Base-by-base conservation (phyloP, 2,329 filamentous ascomycete genomes). In the Fusarium annulatum region DNA sequence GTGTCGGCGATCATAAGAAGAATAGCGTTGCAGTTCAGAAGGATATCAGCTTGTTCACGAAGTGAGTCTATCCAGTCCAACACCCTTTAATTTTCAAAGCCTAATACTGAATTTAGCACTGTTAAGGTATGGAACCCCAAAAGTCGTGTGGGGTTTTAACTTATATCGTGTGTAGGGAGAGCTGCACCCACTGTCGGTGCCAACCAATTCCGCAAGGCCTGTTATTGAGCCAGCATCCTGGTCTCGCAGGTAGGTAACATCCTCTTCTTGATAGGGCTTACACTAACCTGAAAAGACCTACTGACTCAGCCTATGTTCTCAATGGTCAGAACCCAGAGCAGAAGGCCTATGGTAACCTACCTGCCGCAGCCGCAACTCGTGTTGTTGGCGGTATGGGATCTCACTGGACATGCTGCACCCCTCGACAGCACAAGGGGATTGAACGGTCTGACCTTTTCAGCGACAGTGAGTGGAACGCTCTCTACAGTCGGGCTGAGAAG, bases 1-100 rank as follows among this genome's bases (percentile, higher is more conserved):
- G 61, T 3, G 3, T 64, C 23, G 61, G 57, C 2, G 57, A 64
- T 10, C 57, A 64, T 23, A 64, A 64, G 45, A 64, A 64, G 39
- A 64, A 64, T 57, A 64, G 61, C 21, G 34, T 64, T 28, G 57
- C 61, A 21, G 43, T 64, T 18, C 61, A 64, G 38, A 62, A 64
- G 33, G 57, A 64, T 38, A 62, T 64, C 30, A 64, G 43, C 14
- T 43, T 64, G 18, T 64, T 64, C 16, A 64, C 61, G 2, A 62
- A 64, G 57, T 64, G 26, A 43, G 61, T 28, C 8, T 6, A 7
- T 45, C 2, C 26, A 28, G 26, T 28, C 26, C 26, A 28, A 28
- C 26, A 7, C 26, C 26, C 26, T 28, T 28, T 7, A 28, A 28
- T 28, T 7, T 28, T 28, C 26, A 28, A 28, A 28, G 26, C 7